These are phyloP conservation scores for Phytophthora pistaciae DNA, from an alignment of 352 stramenopile species.

Conservation along the genomic window DNA sequence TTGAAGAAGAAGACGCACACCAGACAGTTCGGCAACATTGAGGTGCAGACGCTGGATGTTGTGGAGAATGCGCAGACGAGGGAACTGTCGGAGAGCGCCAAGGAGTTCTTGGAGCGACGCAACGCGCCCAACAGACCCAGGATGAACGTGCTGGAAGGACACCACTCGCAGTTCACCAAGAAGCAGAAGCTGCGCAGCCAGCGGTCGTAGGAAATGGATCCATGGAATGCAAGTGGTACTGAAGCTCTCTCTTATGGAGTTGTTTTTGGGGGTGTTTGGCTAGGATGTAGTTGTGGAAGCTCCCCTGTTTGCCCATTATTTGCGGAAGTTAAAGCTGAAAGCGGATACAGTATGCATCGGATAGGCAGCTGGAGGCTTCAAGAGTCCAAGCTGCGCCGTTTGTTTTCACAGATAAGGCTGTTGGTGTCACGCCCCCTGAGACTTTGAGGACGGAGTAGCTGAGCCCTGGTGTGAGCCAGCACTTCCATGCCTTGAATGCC, in stretches of 20 bases:
- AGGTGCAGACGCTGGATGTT: constrained; percentile 74
- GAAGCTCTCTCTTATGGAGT: not conserved
- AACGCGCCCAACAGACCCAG: constrained; percentile 59
- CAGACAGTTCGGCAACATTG: constrained; percentile 76
- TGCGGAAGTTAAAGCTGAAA: no score
- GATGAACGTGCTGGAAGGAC: constrained; percentile 78
- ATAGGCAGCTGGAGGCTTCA: no score
- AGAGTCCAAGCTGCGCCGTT: no score
- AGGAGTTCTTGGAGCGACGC: constrained; percentile 62
- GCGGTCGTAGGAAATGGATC: constrained; percentile 1
- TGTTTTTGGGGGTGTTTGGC: no score
- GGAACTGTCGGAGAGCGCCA: constrained; percentile 51
- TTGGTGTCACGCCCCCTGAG: no score
- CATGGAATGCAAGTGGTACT: constrained; percentile 1
- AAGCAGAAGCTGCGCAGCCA: constrained; percentile 65
- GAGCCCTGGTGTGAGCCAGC: no score
- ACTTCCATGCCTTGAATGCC: no score
- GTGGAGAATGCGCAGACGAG: constrained; percentile 55
- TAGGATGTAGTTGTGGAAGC: no score
- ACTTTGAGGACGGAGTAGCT: no score
- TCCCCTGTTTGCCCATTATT: no score
- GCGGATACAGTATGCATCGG: no score
- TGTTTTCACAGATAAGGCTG: no score
- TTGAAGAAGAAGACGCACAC: constrained; percentile 70
- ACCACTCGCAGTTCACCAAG: constrained; percentile 76